Evolutionary conservation across 257 asterid genomes (phyloP).

Genomic region (Lithospermum erythrorhizon): DNA sequence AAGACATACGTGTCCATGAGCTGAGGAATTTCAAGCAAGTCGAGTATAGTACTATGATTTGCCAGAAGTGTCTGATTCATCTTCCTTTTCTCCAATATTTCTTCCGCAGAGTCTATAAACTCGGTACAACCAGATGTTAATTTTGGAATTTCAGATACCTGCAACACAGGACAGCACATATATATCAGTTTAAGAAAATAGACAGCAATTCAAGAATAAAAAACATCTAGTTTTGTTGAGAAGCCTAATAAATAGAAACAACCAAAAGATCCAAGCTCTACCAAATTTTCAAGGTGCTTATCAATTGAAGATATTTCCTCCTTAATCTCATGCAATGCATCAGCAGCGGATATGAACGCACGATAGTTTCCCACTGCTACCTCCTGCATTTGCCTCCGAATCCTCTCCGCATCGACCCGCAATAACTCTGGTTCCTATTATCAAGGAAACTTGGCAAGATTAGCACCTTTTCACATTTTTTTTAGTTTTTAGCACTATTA

Average conservation of each 20-base stretch:
- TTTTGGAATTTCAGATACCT: conserved; percentile 90
- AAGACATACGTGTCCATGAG: conserved; percentile 92
- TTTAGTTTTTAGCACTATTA: too few relatives aligned
- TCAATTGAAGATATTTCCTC: conserved; percentile 81
- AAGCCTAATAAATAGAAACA: not conserved
- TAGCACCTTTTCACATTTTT: too few relatives aligned
- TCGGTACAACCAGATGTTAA: conserved; percentile 85
- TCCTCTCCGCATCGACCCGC: conserved; percentile 93
- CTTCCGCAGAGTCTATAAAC: conserved; percentile 77
- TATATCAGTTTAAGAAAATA: conserved; percentile 4
- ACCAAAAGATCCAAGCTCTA: conserved; percentile 11
- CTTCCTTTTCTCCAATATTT: conserved; percentile 89
- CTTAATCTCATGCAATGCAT: conserved; percentile 74
- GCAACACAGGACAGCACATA: conserved; percentile 24
- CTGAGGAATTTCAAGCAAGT: conserved; percentile 98
- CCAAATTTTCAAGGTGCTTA: conserved; percentile 81
- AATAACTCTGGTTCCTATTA: conserved; percentile 82
- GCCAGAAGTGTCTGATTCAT: conserved; percentile 79
- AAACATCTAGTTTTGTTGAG: not conserved
- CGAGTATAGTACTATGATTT: conserved; percentile 90
- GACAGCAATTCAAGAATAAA: too few relatives aligned
- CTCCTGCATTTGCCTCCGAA: conserved; percentile 98
- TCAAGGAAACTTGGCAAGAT: too few relatives aligned
- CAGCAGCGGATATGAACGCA: conserved; percentile 82
- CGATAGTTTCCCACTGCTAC: conserved; percentile 94